phyloP scores from a whole-genome alignment of 176 grass and related monocot genomes.

The Ensete ventricosum region DNA sequence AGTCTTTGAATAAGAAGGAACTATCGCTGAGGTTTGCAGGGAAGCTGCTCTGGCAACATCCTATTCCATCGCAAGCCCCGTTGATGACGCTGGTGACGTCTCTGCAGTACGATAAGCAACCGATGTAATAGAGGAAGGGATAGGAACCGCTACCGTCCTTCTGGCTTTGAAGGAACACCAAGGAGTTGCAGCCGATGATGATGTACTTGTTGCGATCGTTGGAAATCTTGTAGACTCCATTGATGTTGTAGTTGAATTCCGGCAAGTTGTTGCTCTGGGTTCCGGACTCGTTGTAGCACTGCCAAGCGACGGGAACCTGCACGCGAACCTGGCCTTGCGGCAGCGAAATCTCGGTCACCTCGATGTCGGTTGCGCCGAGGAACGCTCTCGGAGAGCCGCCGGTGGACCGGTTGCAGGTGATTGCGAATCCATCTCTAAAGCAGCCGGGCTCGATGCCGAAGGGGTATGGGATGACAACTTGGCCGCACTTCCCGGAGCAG shows the following conservation, averaged over 20 bases:
- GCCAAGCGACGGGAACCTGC: neutral
- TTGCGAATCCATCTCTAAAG: neutral
- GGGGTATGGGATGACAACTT: neutral
- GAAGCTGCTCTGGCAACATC: constrained; percentile 26
- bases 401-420: constrained; percentile 5
- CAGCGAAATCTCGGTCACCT: constrained; percentile 16
- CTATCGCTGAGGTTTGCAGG: constrained; percentile 3
- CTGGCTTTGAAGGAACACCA: neutral
- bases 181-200: constrained; percentile 21
- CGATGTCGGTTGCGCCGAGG: neutral
- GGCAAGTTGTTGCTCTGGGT: neutral
- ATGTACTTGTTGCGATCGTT: constrained; percentile 22
- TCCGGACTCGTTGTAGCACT: constrained; percentile 22
- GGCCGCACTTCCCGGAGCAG: neutral
- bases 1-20: neutral
- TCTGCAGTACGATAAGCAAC: constrained; percentile 5
- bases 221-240: constrained; percentile 16
- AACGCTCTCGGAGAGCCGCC: neutral
- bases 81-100: neutral
- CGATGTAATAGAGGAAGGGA: neutral
- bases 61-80: constrained; percentile 22
- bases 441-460: constrained; percentile 17
- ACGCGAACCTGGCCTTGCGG: constrained; percentile 8
- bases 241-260: neutral
- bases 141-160: neutral